Conservation (phyloP, 371 early-diverging fungal genomes). For the Circinella umbellata region DNA sequence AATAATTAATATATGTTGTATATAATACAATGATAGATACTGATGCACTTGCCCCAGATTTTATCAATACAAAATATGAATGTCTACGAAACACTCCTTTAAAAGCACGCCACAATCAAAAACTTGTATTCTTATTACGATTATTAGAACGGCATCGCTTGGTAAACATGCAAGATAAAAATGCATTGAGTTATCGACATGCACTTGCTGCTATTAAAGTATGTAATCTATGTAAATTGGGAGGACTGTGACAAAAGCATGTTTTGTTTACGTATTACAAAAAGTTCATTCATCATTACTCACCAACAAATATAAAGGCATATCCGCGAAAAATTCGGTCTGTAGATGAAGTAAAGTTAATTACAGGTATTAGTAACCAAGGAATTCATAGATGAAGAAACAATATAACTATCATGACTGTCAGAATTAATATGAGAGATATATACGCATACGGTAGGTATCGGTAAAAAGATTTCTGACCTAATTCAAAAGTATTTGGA, state of each 20-base stretch:
- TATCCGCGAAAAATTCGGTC: conserved; percentile 52
- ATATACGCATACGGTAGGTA: conserved; percentile 22
- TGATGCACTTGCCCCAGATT: conserved; percentile 27
- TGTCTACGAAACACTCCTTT: conserved; percentile 55
- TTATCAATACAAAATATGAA: conserved; percentile 45
- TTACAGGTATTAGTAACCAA: conserved; percentile 33
- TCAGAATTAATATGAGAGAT: background rate
- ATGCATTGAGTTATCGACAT: conserved; percentile 49
- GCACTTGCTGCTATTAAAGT: conserved; percentile 59
- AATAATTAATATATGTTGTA: no score
- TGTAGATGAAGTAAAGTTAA: conserved; percentile 46
- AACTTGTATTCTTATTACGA: conserved; percentile 38
- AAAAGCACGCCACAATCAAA: conserved; percentile 35
- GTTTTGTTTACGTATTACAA: background rate
- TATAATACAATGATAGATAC: no score
- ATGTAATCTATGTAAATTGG: background rate
- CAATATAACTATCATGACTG: background rate
- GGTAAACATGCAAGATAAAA: conserved; percentile 39
- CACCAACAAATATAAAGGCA: conserved; percentile 24
- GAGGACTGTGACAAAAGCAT: no score
- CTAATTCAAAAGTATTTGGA: conserved; percentile 37
- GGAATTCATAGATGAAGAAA: background rate
- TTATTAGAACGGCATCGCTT: conserved; percentile 45
- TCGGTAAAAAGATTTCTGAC: conserved; percentile 51
- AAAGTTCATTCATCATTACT: background rate